Evolutionary conservation across 176 grass and related monocot species (phyloP).

Genomic region (Pontederia paniculata): DNA sequence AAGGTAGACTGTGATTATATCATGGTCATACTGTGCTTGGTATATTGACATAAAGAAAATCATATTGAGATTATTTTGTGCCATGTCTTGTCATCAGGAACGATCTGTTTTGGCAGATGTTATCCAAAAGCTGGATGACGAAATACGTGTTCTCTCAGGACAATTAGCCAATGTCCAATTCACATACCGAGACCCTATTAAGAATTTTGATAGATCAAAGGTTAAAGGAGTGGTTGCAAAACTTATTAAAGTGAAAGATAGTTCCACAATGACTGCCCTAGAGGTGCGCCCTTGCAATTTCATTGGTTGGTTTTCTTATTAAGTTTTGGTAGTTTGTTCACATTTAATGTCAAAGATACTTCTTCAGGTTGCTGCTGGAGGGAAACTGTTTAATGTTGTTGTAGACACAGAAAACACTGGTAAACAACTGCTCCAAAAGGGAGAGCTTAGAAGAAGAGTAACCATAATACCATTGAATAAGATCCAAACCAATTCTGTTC

Average conservation of each 20-base stretch:
- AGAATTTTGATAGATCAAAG: constrained; percentile 89
- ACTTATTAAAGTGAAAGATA: constrained; percentile 88
- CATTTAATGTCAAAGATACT: constrained; percentile 8
- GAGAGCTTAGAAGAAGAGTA: constrained; percentile 57
- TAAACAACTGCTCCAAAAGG: constrained; percentile 68
- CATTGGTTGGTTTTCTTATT: constrained; percentile 4
- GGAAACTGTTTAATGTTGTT: constrained; percentile 81
- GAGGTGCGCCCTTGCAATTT: constrained; percentile 48
- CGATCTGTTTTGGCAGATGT: constrained; percentile 41
- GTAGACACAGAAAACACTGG: constrained; percentile 89
- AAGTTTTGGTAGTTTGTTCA: constrained; percentile 10
- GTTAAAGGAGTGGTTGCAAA: constrained; percentile 93
- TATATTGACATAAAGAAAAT: not conserved
- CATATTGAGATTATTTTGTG: not conserved
- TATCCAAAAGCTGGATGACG: constrained; percentile 58
- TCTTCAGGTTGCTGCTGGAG: constrained; percentile 76
- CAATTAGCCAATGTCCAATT: constrained; percentile 67
- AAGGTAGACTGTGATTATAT: constrained; percentile 34
- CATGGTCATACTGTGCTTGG: no score
- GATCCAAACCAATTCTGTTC: constrained; percentile 50
- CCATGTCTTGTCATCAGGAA: constrained; percentile 29
- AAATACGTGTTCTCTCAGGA: constrained; percentile 48
- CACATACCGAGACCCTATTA: constrained; percentile 67
- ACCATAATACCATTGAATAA: constrained; percentile 96
- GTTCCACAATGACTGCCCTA: constrained; percentile 65